Evolutionary conservation across 164 flowering plant genomes (phyloP).

Genomic region (Umbellularia californica): DNA sequence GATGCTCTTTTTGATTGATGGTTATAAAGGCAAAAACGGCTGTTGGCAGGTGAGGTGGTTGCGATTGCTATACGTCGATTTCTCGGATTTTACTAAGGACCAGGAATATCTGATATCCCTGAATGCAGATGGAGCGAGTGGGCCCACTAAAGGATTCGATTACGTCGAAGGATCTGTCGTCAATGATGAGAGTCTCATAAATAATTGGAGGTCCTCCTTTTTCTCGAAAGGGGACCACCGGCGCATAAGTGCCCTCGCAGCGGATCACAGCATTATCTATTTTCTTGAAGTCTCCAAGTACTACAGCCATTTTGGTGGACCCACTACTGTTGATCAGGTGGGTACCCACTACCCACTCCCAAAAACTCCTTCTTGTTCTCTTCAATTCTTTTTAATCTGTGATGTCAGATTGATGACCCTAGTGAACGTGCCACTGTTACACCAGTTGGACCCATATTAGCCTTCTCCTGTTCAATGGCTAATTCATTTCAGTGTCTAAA

Average conservation of each 20-base stretch:
- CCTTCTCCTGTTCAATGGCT: too few relatives aligned
- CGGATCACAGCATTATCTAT: slow-evolving; percentile 45
- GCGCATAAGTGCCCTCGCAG: slow-evolving; percentile 36
- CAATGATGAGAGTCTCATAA: slow-evolving; percentile 30
- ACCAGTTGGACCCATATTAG: too few relatives aligned
- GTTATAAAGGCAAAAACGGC: too few relatives aligned
- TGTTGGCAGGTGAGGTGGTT: slow-evolving; percentile 68
- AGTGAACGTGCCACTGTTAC: too few relatives aligned
- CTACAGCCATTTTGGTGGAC: slow-evolving; percentile 33
- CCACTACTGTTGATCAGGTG: slow-evolving; percentile 35
- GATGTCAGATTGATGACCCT: too few relatives aligned
- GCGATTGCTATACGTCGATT: slow-evolving; percentile 57
- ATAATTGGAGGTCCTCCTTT: slow-evolving; percentile 63
- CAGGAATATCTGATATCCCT: slow-evolving; percentile 60
- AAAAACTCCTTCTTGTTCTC: too few relatives aligned
- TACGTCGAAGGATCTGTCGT: slow-evolving; percentile 68
- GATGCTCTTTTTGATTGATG: neutral
- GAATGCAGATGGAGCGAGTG: slow-evolving; percentile 10
- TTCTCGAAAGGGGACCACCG: slow-evolving; percentile 38
- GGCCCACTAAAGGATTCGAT: slow-evolving; percentile 30
- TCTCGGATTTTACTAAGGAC: slow-evolving; percentile 52
- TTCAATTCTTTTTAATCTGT: too few relatives aligned
- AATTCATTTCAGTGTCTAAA: too few relatives aligned
- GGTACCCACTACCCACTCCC: slow-evolving; percentile 6
- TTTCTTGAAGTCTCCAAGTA: slow-evolving; percentile 70